Percentiles rank a stretch among this genome's conserved stretches.
Evolutionary conservation across 176 grass and related monocot genomes (phyloP).

Genomic region (Hordeum marinum): DNA sequence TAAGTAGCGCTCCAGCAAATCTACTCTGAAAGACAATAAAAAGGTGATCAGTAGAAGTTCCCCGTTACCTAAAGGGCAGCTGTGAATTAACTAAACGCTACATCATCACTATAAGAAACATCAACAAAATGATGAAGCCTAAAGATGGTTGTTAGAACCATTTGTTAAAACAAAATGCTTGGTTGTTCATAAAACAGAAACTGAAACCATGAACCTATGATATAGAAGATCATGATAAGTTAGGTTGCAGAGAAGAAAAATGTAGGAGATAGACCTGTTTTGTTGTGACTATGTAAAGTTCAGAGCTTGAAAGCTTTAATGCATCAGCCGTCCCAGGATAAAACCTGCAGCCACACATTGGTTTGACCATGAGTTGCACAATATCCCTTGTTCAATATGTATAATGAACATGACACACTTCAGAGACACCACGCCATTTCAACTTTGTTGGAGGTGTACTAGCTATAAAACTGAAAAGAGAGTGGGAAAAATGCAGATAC

Average conservation of each 20-base stretch:
- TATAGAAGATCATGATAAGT: not conserved
- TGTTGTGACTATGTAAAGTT: constrained; percentile 92
- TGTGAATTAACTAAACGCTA: not conserved
- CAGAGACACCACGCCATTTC: not conserved
- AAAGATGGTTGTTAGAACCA: not conserved
- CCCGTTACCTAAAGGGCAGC: not conserved
- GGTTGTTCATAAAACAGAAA: not conserved
- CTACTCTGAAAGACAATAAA: constrained; percentile 45
- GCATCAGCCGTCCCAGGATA: constrained; percentile 89
- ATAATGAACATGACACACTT: not conserved
- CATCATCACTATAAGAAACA: not conserved
- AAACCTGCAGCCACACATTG: constrained; percentile 50
- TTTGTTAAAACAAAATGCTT: not conserved
- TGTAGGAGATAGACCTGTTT: constrained; percentile 56
- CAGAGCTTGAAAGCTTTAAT: constrained; percentile 88
- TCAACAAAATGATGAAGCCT: not conserved
- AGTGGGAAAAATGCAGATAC: not conserved
- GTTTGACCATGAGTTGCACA: not conserved
- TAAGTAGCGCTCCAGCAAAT: constrained; percentile 83
- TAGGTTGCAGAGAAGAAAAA: not conserved
- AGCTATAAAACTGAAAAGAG: not conserved
- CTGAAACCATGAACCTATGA: not conserved
- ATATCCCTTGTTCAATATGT: not conserved
- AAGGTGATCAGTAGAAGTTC: not conserved
- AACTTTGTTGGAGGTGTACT: not conserved